Evolutionary conservation across 441 rosid species (phyloP).

Genomic region (Adansonia grandidieri): DNA sequence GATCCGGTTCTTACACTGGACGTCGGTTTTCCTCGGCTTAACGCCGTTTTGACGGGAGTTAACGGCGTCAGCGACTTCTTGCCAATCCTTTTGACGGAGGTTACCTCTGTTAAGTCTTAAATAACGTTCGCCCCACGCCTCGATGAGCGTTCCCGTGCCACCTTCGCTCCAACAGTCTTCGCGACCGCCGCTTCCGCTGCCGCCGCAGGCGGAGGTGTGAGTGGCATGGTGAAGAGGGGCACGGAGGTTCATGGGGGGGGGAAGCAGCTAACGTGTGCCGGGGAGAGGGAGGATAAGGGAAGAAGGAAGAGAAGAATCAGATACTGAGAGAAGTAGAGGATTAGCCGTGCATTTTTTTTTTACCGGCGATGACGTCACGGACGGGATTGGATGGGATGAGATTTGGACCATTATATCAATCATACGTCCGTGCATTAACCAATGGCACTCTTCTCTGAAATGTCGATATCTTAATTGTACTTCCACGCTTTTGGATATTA

Average conservation of each 20-base stretch:
- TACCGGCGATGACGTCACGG: constrained; percentile 69
- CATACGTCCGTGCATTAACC: not conserved
- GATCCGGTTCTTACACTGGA: constrained; percentile 85
- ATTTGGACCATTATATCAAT: not conserved
- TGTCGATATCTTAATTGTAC: too few species aligned
- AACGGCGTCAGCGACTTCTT: constrained; percentile 72
- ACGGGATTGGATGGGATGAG: not conserved
- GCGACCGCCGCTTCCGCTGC: constrained; percentile 28
- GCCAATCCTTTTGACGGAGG: constrained; percentile 75
- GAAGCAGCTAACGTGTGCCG: constrained; percentile 41
- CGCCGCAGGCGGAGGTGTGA: constrained; percentile 27
- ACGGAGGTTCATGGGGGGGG: constrained; percentile 45
- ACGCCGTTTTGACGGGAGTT: constrained; percentile 43
- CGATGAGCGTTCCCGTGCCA: constrained; percentile 59
- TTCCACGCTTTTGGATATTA: too few species aligned
- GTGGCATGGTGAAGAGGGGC: constrained; percentile 31
- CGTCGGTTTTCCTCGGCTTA: constrained; percentile 53
- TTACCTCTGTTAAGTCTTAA: constrained; percentile 59
- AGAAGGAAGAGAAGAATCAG: constrained; percentile 8
- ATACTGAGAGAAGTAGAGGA: constrained; percentile 31
- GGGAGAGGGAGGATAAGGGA: constrained; percentile 33
- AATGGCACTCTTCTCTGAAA: not conserved
- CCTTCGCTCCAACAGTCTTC: constrained; percentile 73
- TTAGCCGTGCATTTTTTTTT: constrained; percentile 38
- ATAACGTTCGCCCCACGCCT: constrained; percentile 74